phyloP scores from a whole-genome alignment of 78 protist species.

The Dictyostelium discoideum region DNA sequence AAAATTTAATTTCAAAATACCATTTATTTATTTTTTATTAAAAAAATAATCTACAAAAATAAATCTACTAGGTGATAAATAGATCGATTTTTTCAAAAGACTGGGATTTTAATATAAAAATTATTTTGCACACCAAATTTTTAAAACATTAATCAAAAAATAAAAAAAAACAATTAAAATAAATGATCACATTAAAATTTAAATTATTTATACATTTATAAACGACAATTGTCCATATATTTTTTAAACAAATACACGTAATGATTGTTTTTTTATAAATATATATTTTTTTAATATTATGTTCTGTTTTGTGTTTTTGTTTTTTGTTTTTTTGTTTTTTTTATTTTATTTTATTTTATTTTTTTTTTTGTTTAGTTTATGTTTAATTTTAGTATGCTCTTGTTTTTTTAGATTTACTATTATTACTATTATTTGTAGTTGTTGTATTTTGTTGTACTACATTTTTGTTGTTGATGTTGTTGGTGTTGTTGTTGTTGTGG shows the following conservation, averaged over 20 bases:
- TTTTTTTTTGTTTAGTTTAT: not conserved
- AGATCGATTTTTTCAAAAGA: not conserved
- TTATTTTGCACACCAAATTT: not conserved
- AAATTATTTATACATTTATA: not conserved
- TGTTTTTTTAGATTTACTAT: constrained; percentile 34
- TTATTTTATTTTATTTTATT: not conserved
- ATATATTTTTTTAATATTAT: not conserved
- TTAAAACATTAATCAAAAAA: not conserved
- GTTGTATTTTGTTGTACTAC: not conserved
- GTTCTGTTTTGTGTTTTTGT: not conserved
- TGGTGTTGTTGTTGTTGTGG: not conserved
- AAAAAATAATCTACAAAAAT: not conserved
- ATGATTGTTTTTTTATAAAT: not conserved
- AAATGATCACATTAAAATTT: not conserved
- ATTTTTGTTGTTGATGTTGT: not conserved
- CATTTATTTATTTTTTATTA: not conserved
- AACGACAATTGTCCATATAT: not conserved
- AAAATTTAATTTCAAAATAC: not conserved
- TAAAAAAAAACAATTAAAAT: not conserved
- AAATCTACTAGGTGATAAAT: not conserved
- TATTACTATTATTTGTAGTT: not conserved
- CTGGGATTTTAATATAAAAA: not conserved
- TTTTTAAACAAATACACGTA: not conserved
- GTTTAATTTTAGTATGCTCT: constrained; percentile 23
- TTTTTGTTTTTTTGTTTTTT: not conserved